phyloP scores from a whole-genome alignment of 805 yeast genomes.

The Sugiyamaella qingdaonensis region DNA sequence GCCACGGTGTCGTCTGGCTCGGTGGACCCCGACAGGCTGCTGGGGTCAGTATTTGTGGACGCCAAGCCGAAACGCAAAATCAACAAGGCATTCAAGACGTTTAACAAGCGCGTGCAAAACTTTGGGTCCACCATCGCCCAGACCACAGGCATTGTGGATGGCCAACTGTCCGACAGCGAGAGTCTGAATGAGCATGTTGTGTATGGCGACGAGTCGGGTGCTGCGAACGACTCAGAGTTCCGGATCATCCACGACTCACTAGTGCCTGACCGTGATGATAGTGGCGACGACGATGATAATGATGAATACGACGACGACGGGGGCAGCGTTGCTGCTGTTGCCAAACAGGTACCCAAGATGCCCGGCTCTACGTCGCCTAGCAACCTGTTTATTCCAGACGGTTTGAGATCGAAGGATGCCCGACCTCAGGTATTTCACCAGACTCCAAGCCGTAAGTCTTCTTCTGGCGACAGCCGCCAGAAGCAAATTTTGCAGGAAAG shows the following conservation, averaged over 20 bases:
- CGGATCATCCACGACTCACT: slow-evolving; percentile 20
- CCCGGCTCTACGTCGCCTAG: neutral
- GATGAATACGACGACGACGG: neutral
- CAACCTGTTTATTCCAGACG: neutral
- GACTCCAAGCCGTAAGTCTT: neutral
- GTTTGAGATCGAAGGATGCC: neutral
- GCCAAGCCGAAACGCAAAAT: slow-evolving; percentile 20
- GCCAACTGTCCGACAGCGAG: slow-evolving; percentile 12
- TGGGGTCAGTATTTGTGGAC: slow-evolving; percentile 16
- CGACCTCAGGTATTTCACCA: slow-evolving; percentile 4
- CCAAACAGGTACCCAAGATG: neutral
- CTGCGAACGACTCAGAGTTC: slow-evolving; percentile 16
- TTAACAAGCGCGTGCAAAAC: slow-evolving; percentile 20
- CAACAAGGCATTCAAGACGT: slow-evolving; percentile 18
- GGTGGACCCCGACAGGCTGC: neutral
- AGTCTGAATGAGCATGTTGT: slow-evolving; percentile 7
- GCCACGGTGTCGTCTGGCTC: neutral
- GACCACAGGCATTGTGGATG: slow-evolving; percentile 20
- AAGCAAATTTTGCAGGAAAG: neutral
- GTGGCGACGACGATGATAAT: slow-evolving; percentile 3
- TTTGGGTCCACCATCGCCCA: slow-evolving; percentile 14
- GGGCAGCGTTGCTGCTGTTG: too few species aligned
- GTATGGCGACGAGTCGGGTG: slow-evolving; percentile 13
- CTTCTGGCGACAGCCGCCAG: neutral
- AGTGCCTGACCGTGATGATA: slow-evolving; percentile 7